Conservation (phyloP, 306 rosid species). For the Aeschynomene evenia region DNA sequence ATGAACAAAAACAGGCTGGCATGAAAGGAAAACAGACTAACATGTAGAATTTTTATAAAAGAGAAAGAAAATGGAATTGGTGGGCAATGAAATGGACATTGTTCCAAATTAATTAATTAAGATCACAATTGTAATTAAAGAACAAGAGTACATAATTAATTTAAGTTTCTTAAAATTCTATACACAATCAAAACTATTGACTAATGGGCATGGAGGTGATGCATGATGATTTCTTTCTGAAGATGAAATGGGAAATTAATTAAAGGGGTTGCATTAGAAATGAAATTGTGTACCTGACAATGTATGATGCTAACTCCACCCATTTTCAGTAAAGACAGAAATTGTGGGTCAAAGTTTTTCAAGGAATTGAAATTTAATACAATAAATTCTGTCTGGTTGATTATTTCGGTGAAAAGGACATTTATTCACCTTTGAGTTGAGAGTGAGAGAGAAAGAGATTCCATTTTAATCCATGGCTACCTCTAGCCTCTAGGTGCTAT, state of each 20-base stretch:
- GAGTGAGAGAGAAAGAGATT: slow-evolving; percentile 63
- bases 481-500: no score
- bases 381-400: slow-evolving; percentile 46
- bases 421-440: slow-evolving; percentile 73
- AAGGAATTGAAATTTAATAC: slow-evolving; percentile 52
- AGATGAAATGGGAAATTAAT: slow-evolving; percentile 28
- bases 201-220: slow-evolving; percentile 24
- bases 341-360: slow-evolving; percentile 84
- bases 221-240: slow-evolving; percentile 32
- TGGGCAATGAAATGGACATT: slow-evolving; percentile 27
- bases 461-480: slow-evolving; percentile 61
- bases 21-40: slow-evolving; percentile 27
- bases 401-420: slow-evolving; percentile 77
- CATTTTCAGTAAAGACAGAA: slow-evolving; percentile 62
- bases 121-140: no score
- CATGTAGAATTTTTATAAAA: slow-evolving; percentile 19
- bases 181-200: slow-evolving; percentile 30
- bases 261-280: slow-evolving; percentile 35
- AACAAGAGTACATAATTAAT: not conserved
- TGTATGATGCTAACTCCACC: slow-evolving; percentile 46
- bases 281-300: slow-evolving; percentile 42
- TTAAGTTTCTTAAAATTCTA: slow-evolving; percentile 1
- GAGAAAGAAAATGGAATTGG: not conserved
- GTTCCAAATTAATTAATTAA: slow-evolving; percentile 24
- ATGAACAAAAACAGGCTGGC: slow-evolving; percentile 41